Conservation (phyloP, 176 grass and related monocot species). For the Bolboschoenus planiculmis region DNA sequence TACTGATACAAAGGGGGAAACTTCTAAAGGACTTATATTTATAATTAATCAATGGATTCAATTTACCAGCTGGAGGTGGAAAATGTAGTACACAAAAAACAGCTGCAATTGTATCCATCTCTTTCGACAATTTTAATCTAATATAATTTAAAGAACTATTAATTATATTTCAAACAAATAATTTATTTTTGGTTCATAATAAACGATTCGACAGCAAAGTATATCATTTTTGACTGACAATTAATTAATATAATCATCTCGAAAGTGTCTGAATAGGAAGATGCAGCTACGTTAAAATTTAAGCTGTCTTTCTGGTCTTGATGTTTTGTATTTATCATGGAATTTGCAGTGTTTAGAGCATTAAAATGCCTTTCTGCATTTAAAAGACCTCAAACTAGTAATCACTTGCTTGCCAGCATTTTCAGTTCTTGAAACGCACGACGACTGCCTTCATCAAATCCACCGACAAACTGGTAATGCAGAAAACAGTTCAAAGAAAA, state of each 20-base stretch:
- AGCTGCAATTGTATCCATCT: neutral
- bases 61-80: neutral
- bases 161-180: neutral
- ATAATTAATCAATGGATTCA: too few species aligned
- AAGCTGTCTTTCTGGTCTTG: neutral
- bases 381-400: neutral
- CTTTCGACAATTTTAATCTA: neutral
- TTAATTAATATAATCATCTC: neutral
- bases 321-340: neutral
- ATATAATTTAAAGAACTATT: neutral
- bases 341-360: neutral
- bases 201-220: neutral
- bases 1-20: neutral
- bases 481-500: neutral
- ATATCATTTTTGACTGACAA: neutral
- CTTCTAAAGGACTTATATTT: neutral
- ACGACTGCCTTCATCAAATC: slow-evolving; percentile 71
- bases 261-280: neutral
- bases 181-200: neutral
- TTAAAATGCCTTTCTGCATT: neutral
- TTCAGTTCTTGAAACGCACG: slow-evolving; percentile 85
- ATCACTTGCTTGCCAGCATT: slow-evolving; percentile 42
- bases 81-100: neutral
- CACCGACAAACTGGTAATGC: slow-evolving; percentile 61
- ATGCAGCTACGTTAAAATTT: neutral